A percentile compares a stretch with the other conserved stretches of the same genome.
Evolutionary conservation across 352 stramenopile genomes (phyloP).

Genomic region (Phytophthora fragariaefolia): DNA sequence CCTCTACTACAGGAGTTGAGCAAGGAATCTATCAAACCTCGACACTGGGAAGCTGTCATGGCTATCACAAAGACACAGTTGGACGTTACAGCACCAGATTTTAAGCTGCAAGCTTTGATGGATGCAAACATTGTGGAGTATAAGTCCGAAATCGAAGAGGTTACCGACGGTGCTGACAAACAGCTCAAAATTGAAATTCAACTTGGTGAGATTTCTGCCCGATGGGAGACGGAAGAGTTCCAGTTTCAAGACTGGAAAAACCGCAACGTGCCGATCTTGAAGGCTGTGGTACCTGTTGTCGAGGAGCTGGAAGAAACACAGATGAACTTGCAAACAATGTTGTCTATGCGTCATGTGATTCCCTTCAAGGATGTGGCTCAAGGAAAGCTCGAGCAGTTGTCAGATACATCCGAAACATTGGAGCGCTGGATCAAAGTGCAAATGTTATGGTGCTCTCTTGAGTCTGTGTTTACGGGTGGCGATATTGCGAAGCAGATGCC

Average conservation of each 20-base stretch:
- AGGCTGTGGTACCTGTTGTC: slow-evolving; percentile 95
- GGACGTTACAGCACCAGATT: slow-evolving; percentile 94
- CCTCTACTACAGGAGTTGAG: slow-evolving; percentile 96
- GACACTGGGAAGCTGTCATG: slow-evolving; percentile 98
- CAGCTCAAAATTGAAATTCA: slow-evolving; percentile 98
- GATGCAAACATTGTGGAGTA: slow-evolving; percentile 92
- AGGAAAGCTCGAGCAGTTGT: slow-evolving; percentile 93
- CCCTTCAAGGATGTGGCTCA: slow-evolving; percentile 97
- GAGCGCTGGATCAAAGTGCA: slow-evolving; percentile 99
- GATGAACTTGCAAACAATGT: slow-evolving; percentile 98
- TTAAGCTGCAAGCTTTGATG: slow-evolving; percentile 96
- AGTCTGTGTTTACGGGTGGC: slow-evolving; percentile 98
- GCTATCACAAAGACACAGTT: slow-evolving; percentile 94
- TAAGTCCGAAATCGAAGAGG: slow-evolving; percentile 97
- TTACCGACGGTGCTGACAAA: slow-evolving; percentile 98
- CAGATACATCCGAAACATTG: slow-evolving; percentile 97
- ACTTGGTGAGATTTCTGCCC: slow-evolving; percentile 93
- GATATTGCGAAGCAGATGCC: slow-evolving; percentile 99
- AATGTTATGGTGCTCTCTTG: slow-evolving; percentile 98
- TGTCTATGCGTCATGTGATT: slow-evolving; percentile 97
- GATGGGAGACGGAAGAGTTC: slow-evolving; percentile 96
- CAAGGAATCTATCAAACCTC: slow-evolving; percentile 96
- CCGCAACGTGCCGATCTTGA: slow-evolving; percentile 95
- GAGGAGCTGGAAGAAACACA: slow-evolving; percentile 98
- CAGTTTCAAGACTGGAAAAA: slow-evolving; percentile 96